Evolutionary conservation across 176 grass and related monocot species (phyloP).

Genomic region (Poa pratensis): DNA sequence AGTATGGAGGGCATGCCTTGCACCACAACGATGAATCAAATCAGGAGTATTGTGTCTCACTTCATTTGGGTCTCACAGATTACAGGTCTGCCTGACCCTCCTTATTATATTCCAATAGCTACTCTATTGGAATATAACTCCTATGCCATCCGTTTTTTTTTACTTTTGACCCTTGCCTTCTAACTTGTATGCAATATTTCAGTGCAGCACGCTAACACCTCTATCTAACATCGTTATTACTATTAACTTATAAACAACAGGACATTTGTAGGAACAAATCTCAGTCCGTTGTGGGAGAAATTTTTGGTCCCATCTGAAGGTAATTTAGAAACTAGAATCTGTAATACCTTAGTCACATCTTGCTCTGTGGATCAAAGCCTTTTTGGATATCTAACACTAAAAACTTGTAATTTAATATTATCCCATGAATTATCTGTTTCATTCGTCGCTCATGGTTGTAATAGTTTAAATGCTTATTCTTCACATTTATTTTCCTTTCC

Average conservation of each 20-base stretch:
- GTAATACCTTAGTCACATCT: background rate
- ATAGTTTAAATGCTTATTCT: slow-evolving; percentile 10
- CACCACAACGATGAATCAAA: slow-evolving; percentile 51
- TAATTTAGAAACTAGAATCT: slow-evolving; percentile 43
- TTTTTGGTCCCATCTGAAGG: slow-evolving; percentile 81
- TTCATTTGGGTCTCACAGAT: slow-evolving; percentile 92
- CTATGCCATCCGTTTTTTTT: background rate
- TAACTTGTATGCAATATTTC: slow-evolving; percentile 14
- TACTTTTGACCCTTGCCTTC: background rate
- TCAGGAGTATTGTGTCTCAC: slow-evolving; percentile 50
- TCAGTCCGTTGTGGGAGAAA: slow-evolving; percentile 82
- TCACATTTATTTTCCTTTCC: background rate
- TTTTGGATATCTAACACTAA: background rate
- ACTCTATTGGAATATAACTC: background rate
- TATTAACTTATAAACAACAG: slow-evolving; percentile 54
- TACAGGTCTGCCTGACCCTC: slow-evolving; percentile 66
- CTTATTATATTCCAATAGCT: slow-evolving; percentile 9
- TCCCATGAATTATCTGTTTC: slow-evolving; percentile 17
- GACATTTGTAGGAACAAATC: slow-evolving; percentile 95
- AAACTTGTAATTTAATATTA: background rate
- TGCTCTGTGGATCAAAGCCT: background rate
- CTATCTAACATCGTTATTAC: background rate
- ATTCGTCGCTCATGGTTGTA: background rate
- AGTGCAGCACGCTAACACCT: background rate
- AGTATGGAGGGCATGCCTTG: slow-evolving; percentile 72